Evolutionary conservation across 495 filamentous ascomycete species (phyloP), one percentile per base, ranked within the genome.

Genomic region (Penicilliopsis zonata): DNA sequence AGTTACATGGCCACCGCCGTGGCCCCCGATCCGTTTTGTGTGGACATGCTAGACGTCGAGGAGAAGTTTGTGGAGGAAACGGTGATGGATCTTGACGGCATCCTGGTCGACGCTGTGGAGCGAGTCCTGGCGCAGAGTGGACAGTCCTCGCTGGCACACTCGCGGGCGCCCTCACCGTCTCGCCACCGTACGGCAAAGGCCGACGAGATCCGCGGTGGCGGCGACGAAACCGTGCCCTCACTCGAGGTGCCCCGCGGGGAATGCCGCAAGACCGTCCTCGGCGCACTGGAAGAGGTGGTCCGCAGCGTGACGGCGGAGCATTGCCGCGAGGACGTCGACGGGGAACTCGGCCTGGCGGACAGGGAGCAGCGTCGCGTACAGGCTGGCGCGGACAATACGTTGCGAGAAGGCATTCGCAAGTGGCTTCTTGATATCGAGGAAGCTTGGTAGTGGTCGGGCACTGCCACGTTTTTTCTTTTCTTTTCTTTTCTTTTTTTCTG

Each of bases 51-150:
- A n/a, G 56, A 55, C 10, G 53, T 59, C 24, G 78, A 82, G 38
- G 80, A 86, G 37, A 61, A 72, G 29, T 82, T 83, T 30, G 63
- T 71, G 21, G 81, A 84, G 44, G 82, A 93, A 47, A 63, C 71
- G 5, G 62, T 90, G 31, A 73, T 83, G 52, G 75, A 75, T 34
- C 67, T 83, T 10, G 84, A 90, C 45, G 74, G 74, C 23, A 73
- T 67, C 3, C 65, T 93, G 0, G 69, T 81, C 14, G 80, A 86
- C 35, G 83, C 82, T 2, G 69, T 90, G 4, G 84, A 90, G 46
- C 70, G 70, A 19, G 75, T 88, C 27, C 69, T 88, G 17, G 67
- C 71, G 2, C 67, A 66, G 29, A 70, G 70, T 30, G 66, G 64
- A 14, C 57, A 65, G 26, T 63, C 66, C 0, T 69, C 65, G 0